Conservation (phyloP, 2,329 filamentous ascomycete genomes). For the Cordyceps militaris region DNA sequence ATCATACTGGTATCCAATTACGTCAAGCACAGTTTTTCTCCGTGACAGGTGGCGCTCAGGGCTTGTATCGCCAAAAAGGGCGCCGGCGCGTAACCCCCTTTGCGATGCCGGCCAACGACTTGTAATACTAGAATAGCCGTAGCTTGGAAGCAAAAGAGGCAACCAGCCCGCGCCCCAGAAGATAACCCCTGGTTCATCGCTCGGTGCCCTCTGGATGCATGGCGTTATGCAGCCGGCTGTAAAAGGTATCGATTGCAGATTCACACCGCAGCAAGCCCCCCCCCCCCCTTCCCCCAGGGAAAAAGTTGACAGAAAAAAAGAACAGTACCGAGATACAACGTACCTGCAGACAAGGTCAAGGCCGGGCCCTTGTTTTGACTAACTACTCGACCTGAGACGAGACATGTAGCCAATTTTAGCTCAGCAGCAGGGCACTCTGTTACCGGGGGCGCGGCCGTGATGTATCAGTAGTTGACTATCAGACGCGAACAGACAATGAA, state of each 20-base stretch:
- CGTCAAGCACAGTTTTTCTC: no score
- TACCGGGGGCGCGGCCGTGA: neutral
- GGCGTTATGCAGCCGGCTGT: neutral
- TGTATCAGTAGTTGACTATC: no score
- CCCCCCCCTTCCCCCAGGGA: no score
- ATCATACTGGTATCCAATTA: no score
- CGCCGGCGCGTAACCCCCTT: neutral
- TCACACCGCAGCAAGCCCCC: neutral
- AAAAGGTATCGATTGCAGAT: neutral
- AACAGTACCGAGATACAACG: neutral
- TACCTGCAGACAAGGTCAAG: neutral
- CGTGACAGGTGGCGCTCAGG: neutral
- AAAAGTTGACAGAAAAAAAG: neutral
- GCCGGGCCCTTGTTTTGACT: neutral
- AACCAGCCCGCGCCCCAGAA: no score
- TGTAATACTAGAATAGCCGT: no score
- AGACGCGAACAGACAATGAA: neutral
- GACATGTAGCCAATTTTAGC: neutral
- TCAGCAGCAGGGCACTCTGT: neutral
- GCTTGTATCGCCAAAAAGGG: neutral
- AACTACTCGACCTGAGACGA: conserved; percentile 6
- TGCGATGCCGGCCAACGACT: no score
- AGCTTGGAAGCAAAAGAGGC: neutral
- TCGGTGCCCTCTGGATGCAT: neutral
- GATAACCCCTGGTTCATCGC: no score